A percentile compares a stretch with the other conserved stretches of the same genome.
These are phyloP conservation scores for Lactarius vividus DNA, from an alignment of 768 basidiomycete genomes.

Conservation along the genomic window DNA sequence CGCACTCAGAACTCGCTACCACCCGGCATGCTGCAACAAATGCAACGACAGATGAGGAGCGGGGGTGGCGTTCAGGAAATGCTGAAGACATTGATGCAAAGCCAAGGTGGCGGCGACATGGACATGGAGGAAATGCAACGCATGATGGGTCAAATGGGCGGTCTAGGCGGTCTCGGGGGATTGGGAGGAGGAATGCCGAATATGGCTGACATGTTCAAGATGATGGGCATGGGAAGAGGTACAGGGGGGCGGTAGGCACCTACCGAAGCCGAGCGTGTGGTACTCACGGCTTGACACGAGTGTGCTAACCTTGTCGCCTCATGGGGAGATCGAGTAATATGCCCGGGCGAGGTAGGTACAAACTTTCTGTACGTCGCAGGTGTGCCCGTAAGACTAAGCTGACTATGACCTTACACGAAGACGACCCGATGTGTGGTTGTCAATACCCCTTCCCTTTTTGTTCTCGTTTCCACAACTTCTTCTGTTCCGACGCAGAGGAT, in stretches of 20 bases:
- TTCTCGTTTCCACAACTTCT: constrained; percentile 36
- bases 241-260: constrained; percentile 21
- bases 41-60: constrained; percentile 76
- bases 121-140: constrained; percentile 97
- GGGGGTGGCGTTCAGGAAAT: constrained; percentile 95
- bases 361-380: background rate
- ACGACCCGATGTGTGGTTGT: background rate
- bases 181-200: constrained; percentile 65
- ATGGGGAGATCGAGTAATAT: constrained; percentile 5
- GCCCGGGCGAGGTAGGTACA: background rate
- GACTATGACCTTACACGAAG: constrained; percentile 7
- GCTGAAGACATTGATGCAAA: constrained; percentile 99
- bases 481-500: constrained; percentile 36
- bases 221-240: constrained; percentile 54
- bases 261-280: background rate
- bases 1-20: constrained; percentile 78
- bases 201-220: constrained; percentile 79
- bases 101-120: constrained; percentile 82
- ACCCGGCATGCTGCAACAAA: constrained; percentile 91
- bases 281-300: background rate
- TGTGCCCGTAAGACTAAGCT: constrained; percentile 1
- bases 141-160: constrained; percentile 91
- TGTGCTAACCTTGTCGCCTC: background rate
- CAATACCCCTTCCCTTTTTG: constrained; percentile 15
- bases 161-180: constrained; percentile 58